Evolutionary conservation across 75 land plant species (phyloP).

Genomic region (Chamaecyparis obtusa): DNA sequence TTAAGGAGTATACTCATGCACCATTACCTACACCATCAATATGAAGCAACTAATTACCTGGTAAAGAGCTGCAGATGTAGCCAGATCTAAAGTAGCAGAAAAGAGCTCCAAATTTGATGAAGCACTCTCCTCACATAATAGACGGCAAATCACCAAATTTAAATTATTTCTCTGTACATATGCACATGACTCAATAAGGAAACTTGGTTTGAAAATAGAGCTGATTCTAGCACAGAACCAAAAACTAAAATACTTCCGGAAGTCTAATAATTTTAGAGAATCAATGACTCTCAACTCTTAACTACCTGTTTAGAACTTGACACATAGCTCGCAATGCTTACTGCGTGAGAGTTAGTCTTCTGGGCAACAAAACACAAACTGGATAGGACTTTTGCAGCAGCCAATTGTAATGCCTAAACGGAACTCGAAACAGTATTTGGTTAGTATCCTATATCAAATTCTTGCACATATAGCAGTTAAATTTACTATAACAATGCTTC

Average conservation of each 20-base stretch:
- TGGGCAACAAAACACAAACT: constrained; percentile 47
- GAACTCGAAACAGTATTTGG: background rate
- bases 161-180: constrained; percentile 43
- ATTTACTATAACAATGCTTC: background rate
- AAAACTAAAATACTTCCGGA: background rate
- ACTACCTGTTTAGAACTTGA: constrained; percentile 32
- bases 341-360: constrained; percentile 30
- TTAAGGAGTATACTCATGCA: background rate
- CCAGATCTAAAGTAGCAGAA: constrained; percentile 44
- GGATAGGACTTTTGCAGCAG: constrained; percentile 60
- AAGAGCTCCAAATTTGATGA: constrained; percentile 39
- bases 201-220: background rate
- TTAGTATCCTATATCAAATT: background rate
- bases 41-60: constrained; percentile 43
- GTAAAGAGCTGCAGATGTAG: constrained; percentile 54
- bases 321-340: constrained; percentile 40
- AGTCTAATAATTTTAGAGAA: background rate
- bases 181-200: background rate
- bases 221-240: background rate
- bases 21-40: background rate
- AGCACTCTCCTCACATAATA: constrained; percentile 35
- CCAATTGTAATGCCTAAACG: constrained; percentile 64
- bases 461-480: background rate
- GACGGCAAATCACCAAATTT: constrained; percentile 24
- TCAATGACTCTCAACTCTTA: background rate